Conservation (phyloP, 495 filamentous ascomycete species). For the Viridothelium virens region DNA sequence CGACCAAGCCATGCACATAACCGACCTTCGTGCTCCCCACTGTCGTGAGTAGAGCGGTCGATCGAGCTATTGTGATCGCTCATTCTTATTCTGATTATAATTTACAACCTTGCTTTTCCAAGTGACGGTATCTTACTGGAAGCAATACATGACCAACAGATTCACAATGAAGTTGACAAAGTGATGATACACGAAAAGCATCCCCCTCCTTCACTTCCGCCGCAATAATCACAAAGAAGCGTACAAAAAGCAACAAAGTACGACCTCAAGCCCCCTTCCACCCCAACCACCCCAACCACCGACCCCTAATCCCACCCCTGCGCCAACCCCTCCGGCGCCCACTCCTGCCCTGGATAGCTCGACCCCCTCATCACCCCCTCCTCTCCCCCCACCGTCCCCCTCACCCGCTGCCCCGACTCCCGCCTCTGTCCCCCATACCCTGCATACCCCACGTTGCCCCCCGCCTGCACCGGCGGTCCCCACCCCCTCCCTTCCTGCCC, state of each 20-base stretch:
- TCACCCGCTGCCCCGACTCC: constrained; percentile 13
- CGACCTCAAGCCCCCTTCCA: no score
- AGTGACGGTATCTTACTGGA: not conserved
- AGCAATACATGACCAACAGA: not conserved
- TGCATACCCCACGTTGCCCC: constrained; percentile 10
- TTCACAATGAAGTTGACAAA: not conserved
- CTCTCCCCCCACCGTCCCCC: constrained; percentile 16
- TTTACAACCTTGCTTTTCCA: not conserved
- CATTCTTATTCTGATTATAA: not conserved
- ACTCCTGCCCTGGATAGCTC: constrained; percentile 27
- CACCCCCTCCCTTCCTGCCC: not conserved
- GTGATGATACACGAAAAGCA: not conserved
- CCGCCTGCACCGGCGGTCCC: constrained; percentile 14
- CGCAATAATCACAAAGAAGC: no score
- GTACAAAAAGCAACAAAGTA: no score
- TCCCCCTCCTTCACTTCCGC: no score
- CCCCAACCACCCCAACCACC: not conserved
- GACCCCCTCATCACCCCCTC: constrained; percentile 18
- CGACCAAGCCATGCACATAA: no score
- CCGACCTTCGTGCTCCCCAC: no score
- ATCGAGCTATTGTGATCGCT: no score
- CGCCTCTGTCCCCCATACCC: constrained; percentile 15
- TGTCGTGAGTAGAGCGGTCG: no score
- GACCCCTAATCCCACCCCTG: constrained; percentile 6
- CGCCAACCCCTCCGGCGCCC: constrained; percentile 15